A percentile compares a stretch with the other conserved stretches of the same genome.
These are phyloP conservation scores for Lipomyces yamanashiensis DNA, from an alignment of 805 yeast genomes.

Conservation along the genomic window DNA sequence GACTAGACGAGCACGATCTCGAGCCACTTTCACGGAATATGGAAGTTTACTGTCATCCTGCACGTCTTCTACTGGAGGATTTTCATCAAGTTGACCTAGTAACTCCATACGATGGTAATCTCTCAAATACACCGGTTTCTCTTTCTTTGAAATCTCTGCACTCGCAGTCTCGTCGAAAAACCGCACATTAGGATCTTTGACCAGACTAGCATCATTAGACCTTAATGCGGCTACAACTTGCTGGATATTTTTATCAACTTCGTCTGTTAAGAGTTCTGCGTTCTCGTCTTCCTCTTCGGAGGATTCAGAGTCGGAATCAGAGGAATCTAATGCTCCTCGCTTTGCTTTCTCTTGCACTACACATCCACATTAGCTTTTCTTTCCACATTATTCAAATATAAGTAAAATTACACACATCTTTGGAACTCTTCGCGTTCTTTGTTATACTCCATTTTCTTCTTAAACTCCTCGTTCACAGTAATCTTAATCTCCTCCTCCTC, in stretches of 20 bases:
- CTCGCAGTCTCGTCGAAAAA: conserved; percentile 65
- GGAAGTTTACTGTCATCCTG: conserved; percentile 52
- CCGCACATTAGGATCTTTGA: conserved; percentile 68
- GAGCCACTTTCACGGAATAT: conserved; percentile 72
- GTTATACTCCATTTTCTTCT: conserved; percentile 42
- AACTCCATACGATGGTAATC: conserved; percentile 89
- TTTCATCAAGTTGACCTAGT: conserved; percentile 61
- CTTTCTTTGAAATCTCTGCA: conserved; percentile 52
- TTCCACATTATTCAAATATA: not conserved
- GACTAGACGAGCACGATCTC: conserved; percentile 73
- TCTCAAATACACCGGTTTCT: conserved; percentile 83
- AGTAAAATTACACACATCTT: conserved; percentile 30
- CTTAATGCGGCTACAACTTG: conserved; percentile 73
- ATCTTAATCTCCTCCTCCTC: conserved; percentile 31
- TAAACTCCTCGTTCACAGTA: conserved; percentile 40
- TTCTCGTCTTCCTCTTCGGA: conserved; percentile 86
- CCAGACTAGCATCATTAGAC: conserved; percentile 60
- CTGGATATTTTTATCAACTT: conserved; percentile 78
- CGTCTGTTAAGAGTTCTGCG: conserved; percentile 86
- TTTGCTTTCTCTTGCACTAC: conserved; percentile 40
- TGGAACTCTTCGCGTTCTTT: conserved; percentile 44
- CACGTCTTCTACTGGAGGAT: conserved; percentile 52
- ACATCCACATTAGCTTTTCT: not conserved
- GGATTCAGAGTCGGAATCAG: conserved; percentile 48
- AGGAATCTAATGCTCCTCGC: conserved; percentile 42